These are phyloP conservation scores for Auricularia sp. DNA, from an alignment of 768 basidiomycete species.

Conservation along the genomic window DNA sequence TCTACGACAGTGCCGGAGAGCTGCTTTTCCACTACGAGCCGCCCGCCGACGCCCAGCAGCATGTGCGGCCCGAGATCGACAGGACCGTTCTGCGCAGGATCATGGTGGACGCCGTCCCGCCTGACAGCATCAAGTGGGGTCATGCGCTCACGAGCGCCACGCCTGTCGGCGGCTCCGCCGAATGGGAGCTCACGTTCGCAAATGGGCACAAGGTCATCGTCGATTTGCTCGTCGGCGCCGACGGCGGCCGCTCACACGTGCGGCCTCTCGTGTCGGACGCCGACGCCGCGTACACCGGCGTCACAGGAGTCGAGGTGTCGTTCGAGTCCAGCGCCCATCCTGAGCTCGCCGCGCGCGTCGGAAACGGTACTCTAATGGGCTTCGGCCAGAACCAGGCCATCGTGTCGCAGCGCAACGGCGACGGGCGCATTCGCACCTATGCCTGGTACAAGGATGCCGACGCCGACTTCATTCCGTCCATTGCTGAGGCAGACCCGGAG, in stretches of 20 bases:
- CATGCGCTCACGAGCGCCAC: not conserved
- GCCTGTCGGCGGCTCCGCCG: not conserved
- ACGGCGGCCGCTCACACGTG: slow-evolving; percentile 18
- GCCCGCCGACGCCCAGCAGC: not conserved
- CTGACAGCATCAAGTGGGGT: not conserved
- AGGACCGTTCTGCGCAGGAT: not conserved
- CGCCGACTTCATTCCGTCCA: slow-evolving; percentile 2
- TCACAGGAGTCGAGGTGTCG: slow-evolving; percentile 14
- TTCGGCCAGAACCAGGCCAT: slow-evolving; percentile 13
- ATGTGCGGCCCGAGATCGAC: not conserved
- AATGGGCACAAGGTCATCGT: not conserved
- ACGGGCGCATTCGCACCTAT: slow-evolving; percentile 15
- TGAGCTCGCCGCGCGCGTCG: slow-evolving; percentile 5
- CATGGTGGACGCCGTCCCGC: not conserved
- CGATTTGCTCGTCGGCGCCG: slow-evolving; percentile 20
- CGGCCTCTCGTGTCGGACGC: slow-evolving; percentile 14
- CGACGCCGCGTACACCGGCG: slow-evolving; percentile 14
- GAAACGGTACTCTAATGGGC: slow-evolving; percentile 9
- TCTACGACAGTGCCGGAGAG: slow-evolving; percentile 9
- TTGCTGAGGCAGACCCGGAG: slow-evolving; percentile 2
- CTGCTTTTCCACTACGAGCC: not conserved
- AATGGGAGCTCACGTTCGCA: not conserved
- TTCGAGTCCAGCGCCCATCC: slow-evolving; percentile 11
- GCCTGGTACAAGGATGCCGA: not conserved
- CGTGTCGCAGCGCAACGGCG: slow-evolving; percentile 16